Evolutionary conservation across 192 early-diverging fungal genomes (phyloP).

Genomic region (Jimgerdemannia flammicorona): DNA sequence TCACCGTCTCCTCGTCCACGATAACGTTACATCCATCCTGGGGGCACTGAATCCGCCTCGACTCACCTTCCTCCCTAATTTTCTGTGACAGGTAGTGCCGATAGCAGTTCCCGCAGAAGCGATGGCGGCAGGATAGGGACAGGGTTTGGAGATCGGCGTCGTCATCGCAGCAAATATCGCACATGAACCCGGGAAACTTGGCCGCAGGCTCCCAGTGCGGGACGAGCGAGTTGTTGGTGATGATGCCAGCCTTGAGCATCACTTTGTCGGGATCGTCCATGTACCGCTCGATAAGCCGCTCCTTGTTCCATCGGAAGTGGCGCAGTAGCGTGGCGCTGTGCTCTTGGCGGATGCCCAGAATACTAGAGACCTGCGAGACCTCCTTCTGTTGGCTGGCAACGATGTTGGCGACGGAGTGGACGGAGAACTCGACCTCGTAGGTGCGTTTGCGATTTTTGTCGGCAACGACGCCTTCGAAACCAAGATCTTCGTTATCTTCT

Average conservation of each 20-base stretch:
- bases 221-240: conserved; percentile 44
- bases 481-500: conserved; percentile 50
- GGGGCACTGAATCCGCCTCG: conserved; percentile 82
- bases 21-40: conserved; percentile 71
- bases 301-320: conserved; percentile 84
- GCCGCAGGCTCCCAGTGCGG: conserved; percentile 24
- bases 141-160: conserved; percentile 54
- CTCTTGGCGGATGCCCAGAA: conserved; percentile 58
- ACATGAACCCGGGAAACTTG: conserved; percentile 57
- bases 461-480: conserved; percentile 54
- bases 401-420: conserved; percentile 61
- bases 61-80: conserved; percentile 86
- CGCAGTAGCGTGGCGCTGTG: conserved; percentile 77
- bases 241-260: conserved; percentile 65
- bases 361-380: conserved; percentile 65
- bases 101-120: conserved; percentile 89
- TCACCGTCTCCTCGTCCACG: conserved; percentile 80
- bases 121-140: conserved; percentile 81
- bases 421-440: conserved; percentile 76
- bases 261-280: conserved; percentile 68
- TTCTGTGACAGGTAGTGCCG: conserved; percentile 80
- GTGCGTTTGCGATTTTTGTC: conserved; percentile 55
- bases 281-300: conserved; percentile 72
- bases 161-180: conserved; percentile 90
- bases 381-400: conserved; percentile 58